phyloP scores from a whole-genome alignment of 768 basidiomycete species.

The Pisolithus sp. region DNA sequence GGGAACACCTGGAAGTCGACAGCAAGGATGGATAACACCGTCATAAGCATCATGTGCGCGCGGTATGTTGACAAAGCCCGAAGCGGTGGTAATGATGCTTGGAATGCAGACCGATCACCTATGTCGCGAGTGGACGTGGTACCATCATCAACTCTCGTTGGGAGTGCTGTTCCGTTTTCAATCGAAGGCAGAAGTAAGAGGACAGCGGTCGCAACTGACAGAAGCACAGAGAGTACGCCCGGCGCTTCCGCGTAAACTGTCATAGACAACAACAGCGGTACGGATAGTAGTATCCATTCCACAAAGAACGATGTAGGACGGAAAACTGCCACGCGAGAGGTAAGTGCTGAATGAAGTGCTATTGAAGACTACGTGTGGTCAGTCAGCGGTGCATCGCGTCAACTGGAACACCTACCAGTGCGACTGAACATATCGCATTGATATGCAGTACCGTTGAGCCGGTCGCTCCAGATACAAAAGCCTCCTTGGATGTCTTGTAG shows the following conservation, averaged over 20 bases:
- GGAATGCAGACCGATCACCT: background rate
- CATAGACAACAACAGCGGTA: slow-evolving; percentile 79
- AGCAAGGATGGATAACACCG: slow-evolving; percentile 83
- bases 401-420: slow-evolving; percentile 43
- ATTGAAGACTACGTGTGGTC: slow-evolving; percentile 55
- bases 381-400: slow-evolving; percentile 7
- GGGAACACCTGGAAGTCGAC: slow-evolving; percentile 96
- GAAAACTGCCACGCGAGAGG: slow-evolving; percentile 40
- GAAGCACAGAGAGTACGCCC: slow-evolving; percentile 38
- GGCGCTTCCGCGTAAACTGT: slow-evolving; percentile 67
- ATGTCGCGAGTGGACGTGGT: background rate
- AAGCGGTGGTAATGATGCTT: slow-evolving; percentile 34
- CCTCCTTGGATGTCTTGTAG: slow-evolving; percentile 79
- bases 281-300: slow-evolving; percentile 60
- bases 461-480: slow-evolving; percentile 67
- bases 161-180: slow-evolving; percentile 44
- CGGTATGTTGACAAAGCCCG: slow-evolving; percentile 83
- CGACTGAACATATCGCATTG: slow-evolving; percentile 59
- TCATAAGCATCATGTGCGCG: slow-evolving; percentile 94
- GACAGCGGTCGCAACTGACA: slow-evolving; percentile 41
- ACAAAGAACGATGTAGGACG: slow-evolving; percentile 32
- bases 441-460: slow-evolving; percentile 67
- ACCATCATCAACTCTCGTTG: slow-evolving; percentile 30
- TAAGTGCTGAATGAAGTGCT: slow-evolving; percentile 56
- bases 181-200: slow-evolving; percentile 39